Evolutionary conservation across 2,329 filamentous ascomycete species (phyloP), one percentile per base, ranked within the genome.

Genomic region (Fusarium napiforme): DNA sequence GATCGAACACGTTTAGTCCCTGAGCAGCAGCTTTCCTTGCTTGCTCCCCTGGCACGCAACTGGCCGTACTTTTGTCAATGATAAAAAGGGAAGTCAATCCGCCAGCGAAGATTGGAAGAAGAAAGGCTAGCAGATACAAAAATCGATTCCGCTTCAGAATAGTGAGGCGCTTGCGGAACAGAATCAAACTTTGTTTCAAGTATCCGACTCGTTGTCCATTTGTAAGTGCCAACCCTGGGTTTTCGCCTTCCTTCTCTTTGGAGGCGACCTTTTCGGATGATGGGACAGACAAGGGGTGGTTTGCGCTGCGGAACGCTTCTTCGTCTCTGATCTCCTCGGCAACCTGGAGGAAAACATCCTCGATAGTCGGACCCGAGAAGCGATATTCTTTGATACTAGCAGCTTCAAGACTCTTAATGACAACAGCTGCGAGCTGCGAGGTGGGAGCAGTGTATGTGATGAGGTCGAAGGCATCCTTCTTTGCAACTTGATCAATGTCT

Each of bases 331-430:
- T 88, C 80, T 97, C 95, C 78, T 96, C 93, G 1, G 95, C 94
- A 43, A 97, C 87, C 73, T 93, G 92, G 30, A 98, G 84, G 81
- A 98, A 98, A 0, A 97, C 95, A 75, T 97, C 95, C 80, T 98
- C 96, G 45, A 98, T 95, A 0, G 94, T 97, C 1, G 95, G 96
- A 0, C 94, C 94, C 21, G 93, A 93, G 74, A 97, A 93, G 65
- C 95, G 91, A 80, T 97, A 97, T 65, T 97, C 93, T 21, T 86
- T 86, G 45, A 97, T 87, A 1, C 90, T 90, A 4, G 87, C 84
- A 2, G 85, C 82, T 79, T 97, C 93, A 3, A 98, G 85, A 15
- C 87, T 82, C 53, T 88, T 87, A 71, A 97, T 93, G 50, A 96
- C 92, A 8, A 87, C 82, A 1, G 93, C 93, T 1, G 94, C 93